Evolutionary conservation across 352 stramenopile species (phyloP).

Genomic region (Globisporangium sylvaticum): DNA sequence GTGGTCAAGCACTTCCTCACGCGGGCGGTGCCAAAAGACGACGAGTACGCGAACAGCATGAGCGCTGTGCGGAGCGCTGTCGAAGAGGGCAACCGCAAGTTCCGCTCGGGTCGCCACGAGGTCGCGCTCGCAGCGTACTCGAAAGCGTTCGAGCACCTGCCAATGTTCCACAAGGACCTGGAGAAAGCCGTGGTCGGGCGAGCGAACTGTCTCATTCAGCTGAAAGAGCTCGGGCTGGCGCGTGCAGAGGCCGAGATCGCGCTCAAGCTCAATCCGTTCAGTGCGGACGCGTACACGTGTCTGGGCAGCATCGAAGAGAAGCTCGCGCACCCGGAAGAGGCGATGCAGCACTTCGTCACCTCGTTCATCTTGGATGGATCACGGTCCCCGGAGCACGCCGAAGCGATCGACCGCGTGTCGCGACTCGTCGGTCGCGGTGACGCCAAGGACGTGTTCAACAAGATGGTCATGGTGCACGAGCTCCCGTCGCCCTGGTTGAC

Average conservation of each 20-base stretch:
- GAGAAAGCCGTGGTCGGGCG: conserved; percentile 54
- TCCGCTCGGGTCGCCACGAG: conserved; percentile 42
- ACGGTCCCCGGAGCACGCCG: conserved; percentile 57
- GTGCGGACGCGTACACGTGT: conserved; percentile 61
- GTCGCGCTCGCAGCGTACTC: conserved; percentile 58
- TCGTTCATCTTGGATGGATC: conserved; percentile 82
- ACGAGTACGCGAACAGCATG: conserved; percentile 43
- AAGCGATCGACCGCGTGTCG: conserved; percentile 70
- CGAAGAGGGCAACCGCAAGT: conserved; percentile 56
- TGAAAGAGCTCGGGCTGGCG: conserved; percentile 37
- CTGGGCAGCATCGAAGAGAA: conserved; percentile 66
- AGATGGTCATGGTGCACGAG: conserved; percentile 71
- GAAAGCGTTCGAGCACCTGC: conserved; percentile 54
- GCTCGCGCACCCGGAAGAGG: conserved; percentile 34
- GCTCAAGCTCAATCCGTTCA: conserved; percentile 67
- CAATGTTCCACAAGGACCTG: conserved; percentile 63
- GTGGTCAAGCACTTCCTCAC: conserved; percentile 69
- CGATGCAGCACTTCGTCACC: conserved; percentile 82
- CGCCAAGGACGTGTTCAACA: conserved; percentile 63
- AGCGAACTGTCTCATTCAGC: conserved; percentile 55
- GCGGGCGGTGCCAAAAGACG: conserved; percentile 45
- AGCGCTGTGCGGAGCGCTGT: conserved; percentile 43
- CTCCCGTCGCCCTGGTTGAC: conserved; percentile 75
- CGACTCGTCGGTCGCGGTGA: conserved; percentile 57
- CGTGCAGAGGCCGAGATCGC: conserved; percentile 41